Percentiles rank a stretch among this genome's conserved stretches.
phyloP scores from a whole-genome alignment of 257 asterid species.

The Phtheirospermum japonicum region DNA sequence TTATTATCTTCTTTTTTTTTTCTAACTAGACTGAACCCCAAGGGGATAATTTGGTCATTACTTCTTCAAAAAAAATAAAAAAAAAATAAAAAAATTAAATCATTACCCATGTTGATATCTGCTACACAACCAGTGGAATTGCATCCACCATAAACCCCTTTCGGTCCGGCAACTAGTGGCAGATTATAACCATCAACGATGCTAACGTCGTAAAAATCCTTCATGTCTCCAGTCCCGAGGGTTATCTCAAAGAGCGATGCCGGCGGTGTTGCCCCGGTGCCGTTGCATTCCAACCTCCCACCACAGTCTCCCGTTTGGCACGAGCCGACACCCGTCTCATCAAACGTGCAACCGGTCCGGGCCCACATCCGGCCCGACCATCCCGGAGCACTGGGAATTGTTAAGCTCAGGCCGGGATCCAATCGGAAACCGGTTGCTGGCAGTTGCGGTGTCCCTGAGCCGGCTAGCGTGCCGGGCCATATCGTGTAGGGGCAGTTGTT shows the following conservation, averaged over 20 bases:
- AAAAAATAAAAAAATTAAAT: too few relatives aligned
- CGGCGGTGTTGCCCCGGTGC: constrained; percentile 75
- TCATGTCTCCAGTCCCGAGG: constrained; percentile 53
- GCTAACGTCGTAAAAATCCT: constrained; percentile 78
- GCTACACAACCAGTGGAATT: constrained; percentile 70
- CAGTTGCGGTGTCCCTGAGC: constrained; percentile 65
- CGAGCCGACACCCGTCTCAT: constrained; percentile 55
- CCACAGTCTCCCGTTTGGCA: constrained; percentile 87
- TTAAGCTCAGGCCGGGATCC: constrained; percentile 53
- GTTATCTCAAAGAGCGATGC: constrained; percentile 83
- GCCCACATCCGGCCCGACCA: constrained; percentile 94
- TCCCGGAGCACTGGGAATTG: constrained; percentile 50
- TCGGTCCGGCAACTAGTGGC: constrained; percentile 59
- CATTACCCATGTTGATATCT: constrained; percentile 66
- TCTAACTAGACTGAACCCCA: too few relatives aligned
- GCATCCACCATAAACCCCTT: constrained; percentile 51
- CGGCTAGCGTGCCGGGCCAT: constrained; percentile 87
- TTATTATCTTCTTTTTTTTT: too few relatives aligned
- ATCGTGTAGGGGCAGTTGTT: constrained; percentile 68
- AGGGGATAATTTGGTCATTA: too few relatives aligned
- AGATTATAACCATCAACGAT: constrained; percentile 77
- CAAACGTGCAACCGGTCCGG: constrained; percentile 77
- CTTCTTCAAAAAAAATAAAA: too few relatives aligned
- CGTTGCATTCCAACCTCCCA: constrained; percentile 69
- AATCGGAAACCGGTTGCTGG: constrained; percentile 71